phyloP scores from a whole-genome alignment of 73 alveolate genomes.

The Paraurostyla sp. region DNA sequence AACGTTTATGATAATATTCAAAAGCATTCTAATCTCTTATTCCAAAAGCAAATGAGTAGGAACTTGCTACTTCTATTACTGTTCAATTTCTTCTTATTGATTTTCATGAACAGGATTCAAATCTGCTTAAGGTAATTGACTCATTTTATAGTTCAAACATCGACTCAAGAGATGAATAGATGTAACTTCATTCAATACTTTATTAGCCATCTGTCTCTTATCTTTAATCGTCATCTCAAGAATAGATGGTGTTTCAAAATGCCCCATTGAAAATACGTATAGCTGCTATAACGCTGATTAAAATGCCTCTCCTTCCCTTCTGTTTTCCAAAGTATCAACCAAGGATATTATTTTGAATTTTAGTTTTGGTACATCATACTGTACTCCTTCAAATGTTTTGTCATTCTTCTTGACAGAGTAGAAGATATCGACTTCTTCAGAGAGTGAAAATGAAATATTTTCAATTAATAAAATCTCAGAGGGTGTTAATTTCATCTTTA shows the following conservation, averaged over 20 bases:
- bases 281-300: not conserved
- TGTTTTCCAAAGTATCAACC: not conserved
- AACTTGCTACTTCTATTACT: not conserved
- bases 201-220: not conserved
- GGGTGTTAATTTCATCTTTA: constrained; percentile 6
- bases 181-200: not conserved
- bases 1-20: constrained; percentile 31
- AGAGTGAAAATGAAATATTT: not conserved
- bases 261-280: constrained; percentile 15
- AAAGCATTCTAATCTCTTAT: constrained; percentile 35
- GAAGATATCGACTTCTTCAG: constrained; percentile 40
- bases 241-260: not conserved
- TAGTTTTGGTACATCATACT: not conserved
- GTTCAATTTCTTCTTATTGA: not conserved
- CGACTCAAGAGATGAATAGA: not conserved
- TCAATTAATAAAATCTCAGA: not conserved
- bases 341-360: not conserved
- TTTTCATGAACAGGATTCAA: no score
- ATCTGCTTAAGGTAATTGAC: not conserved
- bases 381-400: not conserved
- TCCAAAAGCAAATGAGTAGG: not conserved
- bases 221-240: not conserved
- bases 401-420: not conserved
- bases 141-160: not conserved
- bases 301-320: not conserved